A percentile compares a stretch with the other conserved stretches of the same genome.
phyloP scores from a whole-genome alignment of 1,284 basidiomycete genomes.

The Polyporus tsugae region DNA sequence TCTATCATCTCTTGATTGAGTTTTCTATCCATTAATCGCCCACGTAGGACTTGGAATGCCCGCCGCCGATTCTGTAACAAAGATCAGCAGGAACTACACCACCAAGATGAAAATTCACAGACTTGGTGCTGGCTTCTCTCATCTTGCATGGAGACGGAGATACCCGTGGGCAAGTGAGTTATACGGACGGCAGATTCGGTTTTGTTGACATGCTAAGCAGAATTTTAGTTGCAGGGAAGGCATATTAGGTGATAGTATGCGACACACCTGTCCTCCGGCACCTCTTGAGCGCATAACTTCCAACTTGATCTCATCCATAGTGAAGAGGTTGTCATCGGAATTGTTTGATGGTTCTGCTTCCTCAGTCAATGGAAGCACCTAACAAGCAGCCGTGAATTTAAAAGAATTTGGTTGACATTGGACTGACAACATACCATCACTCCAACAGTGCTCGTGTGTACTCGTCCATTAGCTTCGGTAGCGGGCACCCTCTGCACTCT shows the following conservation, averaged over 20 bases:
- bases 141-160: conserved; percentile 98
- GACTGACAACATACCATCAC: conserved; percentile 68
- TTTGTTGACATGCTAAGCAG: conserved; percentile 91
- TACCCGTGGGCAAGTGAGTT: conserved; percentile 93
- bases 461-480: conserved; percentile 87
- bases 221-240: not conserved
- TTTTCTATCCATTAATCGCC: conserved; percentile 84
- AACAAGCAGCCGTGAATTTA: not conserved
- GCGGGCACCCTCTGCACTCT: conserved; percentile 94
- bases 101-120: conserved; percentile 23
- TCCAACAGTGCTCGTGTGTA: conserved; percentile 94
- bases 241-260: not conserved
- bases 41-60: conserved; percentile 88
- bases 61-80: conserved; percentile 78
- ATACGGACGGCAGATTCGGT: conserved; percentile 98
- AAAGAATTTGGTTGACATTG: not conserved
- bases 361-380: conserved; percentile 85
- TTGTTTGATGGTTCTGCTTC: conserved; percentile 51
- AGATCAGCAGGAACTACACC: conserved; percentile 10
- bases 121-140: conserved; percentile 96
- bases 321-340: conserved; percentile 67
- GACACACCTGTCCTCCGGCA: conserved; percentile 91
- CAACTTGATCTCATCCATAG: conserved; percentile 86
- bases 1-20: conserved; percentile 74
- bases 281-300: conserved; percentile 97